Conservation (phyloP, 305 asterid species). For the Fraxinus xanthoxyloides region DNA sequence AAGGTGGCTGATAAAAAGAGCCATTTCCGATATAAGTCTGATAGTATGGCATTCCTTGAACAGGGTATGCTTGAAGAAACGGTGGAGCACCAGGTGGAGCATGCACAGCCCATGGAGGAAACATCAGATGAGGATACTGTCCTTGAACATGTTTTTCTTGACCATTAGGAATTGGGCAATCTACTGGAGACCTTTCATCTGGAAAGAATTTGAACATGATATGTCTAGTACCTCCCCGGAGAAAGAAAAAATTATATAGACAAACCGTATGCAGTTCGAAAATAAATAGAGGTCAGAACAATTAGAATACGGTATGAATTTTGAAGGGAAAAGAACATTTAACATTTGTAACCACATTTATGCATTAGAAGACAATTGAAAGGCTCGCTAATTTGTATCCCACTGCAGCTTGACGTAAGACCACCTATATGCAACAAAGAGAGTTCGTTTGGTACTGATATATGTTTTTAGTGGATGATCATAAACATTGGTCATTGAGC, state of each 20-base stretch:
- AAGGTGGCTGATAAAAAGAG: constrained; percentile 65
- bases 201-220: constrained; percentile 25
- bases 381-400: neutral
- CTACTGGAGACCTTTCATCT: constrained; percentile 47
- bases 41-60: constrained; percentile 90
- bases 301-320: neutral
- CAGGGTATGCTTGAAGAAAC: constrained; percentile 73
- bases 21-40: constrained; percentile 63
- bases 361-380: neutral
- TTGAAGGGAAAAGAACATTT: neutral
- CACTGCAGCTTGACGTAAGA: neutral
- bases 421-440: constrained; percentile 1
- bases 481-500: neutral
- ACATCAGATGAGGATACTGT: constrained; percentile 65
- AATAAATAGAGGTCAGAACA: neutral
- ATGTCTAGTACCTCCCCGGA: neutral
- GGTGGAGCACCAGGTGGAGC: constrained; percentile 62
- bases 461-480: neutral
- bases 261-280: neutral
- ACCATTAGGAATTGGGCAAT: constrained; percentile 44
- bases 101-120: constrained; percentile 79
- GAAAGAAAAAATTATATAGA: neutral
- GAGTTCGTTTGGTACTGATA: neutral
- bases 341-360: neutral
- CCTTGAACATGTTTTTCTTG: constrained; percentile 70